Base-by-base conservation (phyloP, 2,329 filamentous ascomycete species). In the Lasiodiplodia citricola region DNA sequence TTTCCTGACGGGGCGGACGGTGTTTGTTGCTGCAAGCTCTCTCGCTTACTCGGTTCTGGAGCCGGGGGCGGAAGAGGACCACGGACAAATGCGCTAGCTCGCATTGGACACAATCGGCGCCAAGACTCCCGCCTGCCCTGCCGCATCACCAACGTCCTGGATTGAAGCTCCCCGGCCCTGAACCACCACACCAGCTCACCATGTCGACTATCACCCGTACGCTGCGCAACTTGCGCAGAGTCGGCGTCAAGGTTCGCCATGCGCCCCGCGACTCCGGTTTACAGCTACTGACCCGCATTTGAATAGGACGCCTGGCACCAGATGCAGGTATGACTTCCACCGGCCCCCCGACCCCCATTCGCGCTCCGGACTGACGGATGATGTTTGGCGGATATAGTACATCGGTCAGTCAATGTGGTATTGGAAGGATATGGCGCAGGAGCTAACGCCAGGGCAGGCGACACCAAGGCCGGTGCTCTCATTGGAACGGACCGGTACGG, bases 191-290 rank as follows among this genome's bases (percentile, higher is more conserved):
- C 37, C 50, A 54, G 75, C 75, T 79, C 83, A 86, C 80, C 80
- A 99, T 99, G 96, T 98, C 96, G 86, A 97, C 93, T 70, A 85
- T 97, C 76, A 82, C 90, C 73, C 91, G 96, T 83, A 97, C 95
- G 31, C 83, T 97, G 78, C 87, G 90, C 82, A 97, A 97, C 81
- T 80, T 97, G 79, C 91, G 93, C 85, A 91, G 89, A 83, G 89
- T 97, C 79, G 96, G 96, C 67, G 78, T 97, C 78, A 97, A 94
- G 91, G 94, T 94, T 82, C 72, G 82, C 70, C 35, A 38, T 31
- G 67, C 52, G 47, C 35, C 41, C 28, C 68, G 69, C 67, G 71
- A 80, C 81, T 75, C 81, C 77, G 72, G 69, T 66, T 57, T 47
- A 50, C 66, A 67, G 47, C 7, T 41, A 38, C 66, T 68, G 37